Evolutionary conservation across 441 rosid genomes (phyloP), one percentile per base, ranked within the genome.

Genomic region (Mallotus japonicus): DNA sequence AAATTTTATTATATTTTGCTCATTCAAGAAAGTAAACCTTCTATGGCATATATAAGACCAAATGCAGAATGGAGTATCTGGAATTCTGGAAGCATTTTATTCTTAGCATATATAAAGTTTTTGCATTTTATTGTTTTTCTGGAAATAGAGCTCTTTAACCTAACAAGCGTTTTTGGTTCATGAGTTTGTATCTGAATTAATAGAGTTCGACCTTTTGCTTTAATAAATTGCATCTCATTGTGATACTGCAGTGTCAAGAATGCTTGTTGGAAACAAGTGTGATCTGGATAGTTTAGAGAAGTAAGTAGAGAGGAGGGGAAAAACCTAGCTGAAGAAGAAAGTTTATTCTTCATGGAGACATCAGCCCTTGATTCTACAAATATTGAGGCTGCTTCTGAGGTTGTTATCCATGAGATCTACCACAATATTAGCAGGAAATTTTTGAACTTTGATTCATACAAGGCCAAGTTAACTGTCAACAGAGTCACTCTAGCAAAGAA

Each of bases 251-350:
- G 82, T 86, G 54, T 91, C 93, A 1, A 88, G 83, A 75, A 95
- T 92, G 98, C 89, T 92, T 73, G 99, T 94, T 2, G 98, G 97
- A 62, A 94, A 94, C 89, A 94, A 94, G 78, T 85, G 95, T 57
- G 99, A 92, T 80, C 74, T 95, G 78, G 95, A 89, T 56, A 87
- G 83, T 62, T 92, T 1, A 85, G 97, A 78, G 97, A 89, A 14
- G 86, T 92, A 37, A 88, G 87, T 66, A 75, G 73, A 16, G 94
- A 92, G 69, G 98, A 95, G 74, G 97, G 92, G 54, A 87, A 87
- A 73, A 83, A 75, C 76, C 86, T 95, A 0, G 97, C 99, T 0
- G 95, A 92, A 80, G 90, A 85, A 67, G 92, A 89, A 83, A 91
- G 89, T 0, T 50, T 95, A 91, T 92, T 1, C 88, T 95, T 14